Base-by-base conservation (phyloP, 305 asterid species). In the Fraxinus paxiana region DNA sequence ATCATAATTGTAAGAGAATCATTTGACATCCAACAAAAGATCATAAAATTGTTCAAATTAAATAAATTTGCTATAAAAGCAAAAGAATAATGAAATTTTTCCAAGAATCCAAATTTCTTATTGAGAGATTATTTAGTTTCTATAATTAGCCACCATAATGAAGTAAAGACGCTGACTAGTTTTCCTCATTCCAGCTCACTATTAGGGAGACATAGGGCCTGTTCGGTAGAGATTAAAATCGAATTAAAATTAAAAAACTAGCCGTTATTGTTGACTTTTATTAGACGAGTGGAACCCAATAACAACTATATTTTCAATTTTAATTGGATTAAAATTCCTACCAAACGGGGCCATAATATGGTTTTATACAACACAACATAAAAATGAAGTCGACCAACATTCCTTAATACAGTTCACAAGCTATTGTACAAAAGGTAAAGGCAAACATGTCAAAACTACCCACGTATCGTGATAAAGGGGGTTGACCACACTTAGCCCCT, bases 111-210 rank as follows among this genome's bases (percentile, higher is more conserved):
- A 59, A 18, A 59, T 59, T 59, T 59, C 30, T 59, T 59, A 59
- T 59, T 59, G 34, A 73, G 54, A 37, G 33, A 17, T 83, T 26
- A 70, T 54, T 54, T 54, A 17, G 65, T 54, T 54, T 17, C 65
- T 54, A 54, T 54, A 54, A 54, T 61, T 61, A 54, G 67, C 75
- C 80, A 20, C 12, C 33, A 61, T 12, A 15, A 76, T 35, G 63
- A 79, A 77, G 35, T 80, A 63, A 77, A 38, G 61, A 63, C 31
- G 59, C 34, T 61, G 70, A 74, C 71, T 26, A 15, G 59, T 13
- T 75, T 51, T 69, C 77, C 75, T 1, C 69, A 46, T 30, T 38
- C 80, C 38, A 17, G 51, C 30, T 59, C 13, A 6, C 69, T 20
- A 59, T 24, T 59, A 20, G 30, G 26, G 30, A 59, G 69, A 24